A percentile compares a stretch with the other conserved stretches of the same genome.
Conservation (phyloP, 2,329 filamentous ascomycete species). For the Fulvia fulva region DNA sequence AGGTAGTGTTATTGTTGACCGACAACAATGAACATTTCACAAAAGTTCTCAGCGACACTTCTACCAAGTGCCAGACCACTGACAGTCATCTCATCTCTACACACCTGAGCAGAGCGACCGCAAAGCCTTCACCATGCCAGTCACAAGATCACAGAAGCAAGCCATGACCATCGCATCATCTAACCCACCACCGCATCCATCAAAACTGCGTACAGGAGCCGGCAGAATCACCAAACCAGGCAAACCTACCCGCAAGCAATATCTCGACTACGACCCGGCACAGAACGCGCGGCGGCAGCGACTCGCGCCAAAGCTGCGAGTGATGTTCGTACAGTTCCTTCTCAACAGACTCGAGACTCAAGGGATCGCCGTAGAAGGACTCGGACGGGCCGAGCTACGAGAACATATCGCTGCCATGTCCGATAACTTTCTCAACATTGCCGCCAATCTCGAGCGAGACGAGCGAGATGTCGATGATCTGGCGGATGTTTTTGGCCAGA, state of each 20-base stretch:
- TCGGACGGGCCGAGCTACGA: background rate
- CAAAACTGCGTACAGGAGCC: background rate
- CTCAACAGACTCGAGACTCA: background rate
- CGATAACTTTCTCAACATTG: background rate
- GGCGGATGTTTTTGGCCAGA: background rate
- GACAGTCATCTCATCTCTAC: background rate
- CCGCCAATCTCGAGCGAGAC: background rate
- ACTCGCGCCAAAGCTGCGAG: background rate
- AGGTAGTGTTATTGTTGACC: background rate
- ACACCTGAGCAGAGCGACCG: background rate
- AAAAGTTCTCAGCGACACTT: background rate
- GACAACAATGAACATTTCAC: background rate
- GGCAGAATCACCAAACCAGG: background rate
- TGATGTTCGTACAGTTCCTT: background rate
- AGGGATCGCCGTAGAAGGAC: background rate
- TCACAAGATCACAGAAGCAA: background rate
- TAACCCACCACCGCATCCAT: background rate
- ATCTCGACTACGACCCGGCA: background rate
- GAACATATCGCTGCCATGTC: background rate
- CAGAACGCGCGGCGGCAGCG: background rate
- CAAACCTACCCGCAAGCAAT: background rate
- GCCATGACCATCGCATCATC: background rate
- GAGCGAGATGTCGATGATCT: background rate
- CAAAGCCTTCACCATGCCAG: background rate
- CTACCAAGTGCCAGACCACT: background rate